Evolutionary conservation across 805 yeast genomes (phyloP), one percentile per base, ranked within the genome.

Genomic region (Starmera quercuum): DNA sequence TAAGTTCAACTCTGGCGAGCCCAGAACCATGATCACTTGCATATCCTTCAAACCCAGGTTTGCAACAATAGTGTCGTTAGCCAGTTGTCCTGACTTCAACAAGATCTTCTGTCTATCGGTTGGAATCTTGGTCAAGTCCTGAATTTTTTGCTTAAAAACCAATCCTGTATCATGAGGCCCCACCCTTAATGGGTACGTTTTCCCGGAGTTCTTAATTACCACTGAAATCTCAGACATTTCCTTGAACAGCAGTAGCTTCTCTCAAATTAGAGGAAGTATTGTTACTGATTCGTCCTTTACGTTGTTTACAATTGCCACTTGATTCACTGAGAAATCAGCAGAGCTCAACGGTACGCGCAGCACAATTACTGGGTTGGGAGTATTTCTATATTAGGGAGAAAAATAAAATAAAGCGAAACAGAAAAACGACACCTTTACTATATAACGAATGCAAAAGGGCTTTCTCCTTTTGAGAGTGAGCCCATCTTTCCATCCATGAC

Each of bases 51-150:
- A 53, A 18, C 66, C 71, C 34, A 84, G 58, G 25, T 66, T 62
- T 7, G 55, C 48, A 13, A 53, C 41, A 6, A 47, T 34, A n/a
- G 61, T 63, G 39, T 82, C 88, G 58, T 86, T 90, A 35, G 70
- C 68, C 48, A 92, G 61, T 55, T 87, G 94, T 27, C 96, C 95
- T 10, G 94, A 90, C 61, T 84, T 87, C 33, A 86, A 73, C 53
- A 92, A 69, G 40, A 88, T 80, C 63, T 90, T 90, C 61, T 92
- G 98, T 46, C 96, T 78, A 35, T 75, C 82, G 2, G 78, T 73
- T n/a, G 95, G 95, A 35, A 92, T 85, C 38, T 75, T 75, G 3
- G 97, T 90, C 37, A 75, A 55, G 16, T 76, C 73, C 45, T 72
- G 78, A 35, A 92, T 77, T 56, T 79, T 78, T 30, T 65, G 59